Evolutionary conservation across 805 yeast genomes (phyloP).

Genomic region (Candida sonorensis): DNA sequence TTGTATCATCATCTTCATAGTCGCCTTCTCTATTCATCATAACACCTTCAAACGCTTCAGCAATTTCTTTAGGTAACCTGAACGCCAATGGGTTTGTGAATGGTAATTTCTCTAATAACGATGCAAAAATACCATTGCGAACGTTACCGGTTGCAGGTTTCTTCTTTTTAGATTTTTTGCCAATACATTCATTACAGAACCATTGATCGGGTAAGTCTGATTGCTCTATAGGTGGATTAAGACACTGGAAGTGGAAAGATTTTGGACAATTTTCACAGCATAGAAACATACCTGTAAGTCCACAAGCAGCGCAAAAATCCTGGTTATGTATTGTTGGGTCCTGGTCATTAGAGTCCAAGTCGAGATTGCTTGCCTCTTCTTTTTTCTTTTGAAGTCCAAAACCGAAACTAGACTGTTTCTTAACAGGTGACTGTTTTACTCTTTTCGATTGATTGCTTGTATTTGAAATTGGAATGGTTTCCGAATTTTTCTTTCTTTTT

Average conservation of each 20-base stretch:
- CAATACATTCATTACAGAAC: constrained; percentile 75
- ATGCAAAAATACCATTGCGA: constrained; percentile 43
- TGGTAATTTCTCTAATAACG: constrained; percentile 52
- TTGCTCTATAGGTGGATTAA: constrained; percentile 84
- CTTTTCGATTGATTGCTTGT: constrained; percentile 14
- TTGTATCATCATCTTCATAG: constrained; percentile 57
- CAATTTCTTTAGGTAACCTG: constrained; percentile 58
- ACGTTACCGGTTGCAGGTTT: neutral
- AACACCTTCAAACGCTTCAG: constrained; percentile 71
- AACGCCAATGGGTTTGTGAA: constrained; percentile 60
- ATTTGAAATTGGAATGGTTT: too few relatives aligned
- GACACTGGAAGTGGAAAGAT: constrained; percentile 87
- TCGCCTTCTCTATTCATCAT: constrained; percentile 62
- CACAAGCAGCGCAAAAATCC: constrained; percentile 88
- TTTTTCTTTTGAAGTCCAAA: constrained; percentile 6
- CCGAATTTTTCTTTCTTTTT: constrained; percentile 3
- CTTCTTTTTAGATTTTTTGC: constrained; percentile 25
- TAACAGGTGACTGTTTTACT: constrained; percentile 17
- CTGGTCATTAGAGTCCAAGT: constrained; percentile 5
- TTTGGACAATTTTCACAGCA: constrained; percentile 93
- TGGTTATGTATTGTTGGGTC: constrained; percentile 45
- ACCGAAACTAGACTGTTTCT: constrained; percentile 9
- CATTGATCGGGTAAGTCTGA: constrained; percentile 76
- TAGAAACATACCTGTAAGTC: constrained; percentile 79
- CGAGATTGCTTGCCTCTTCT: constrained; percentile 6